A percentile compares a stretch with the other conserved stretches of the same genome.
phyloP scores from a whole-genome alignment of 148 eudicot genomes.

The Camellia sinensis region DNA sequence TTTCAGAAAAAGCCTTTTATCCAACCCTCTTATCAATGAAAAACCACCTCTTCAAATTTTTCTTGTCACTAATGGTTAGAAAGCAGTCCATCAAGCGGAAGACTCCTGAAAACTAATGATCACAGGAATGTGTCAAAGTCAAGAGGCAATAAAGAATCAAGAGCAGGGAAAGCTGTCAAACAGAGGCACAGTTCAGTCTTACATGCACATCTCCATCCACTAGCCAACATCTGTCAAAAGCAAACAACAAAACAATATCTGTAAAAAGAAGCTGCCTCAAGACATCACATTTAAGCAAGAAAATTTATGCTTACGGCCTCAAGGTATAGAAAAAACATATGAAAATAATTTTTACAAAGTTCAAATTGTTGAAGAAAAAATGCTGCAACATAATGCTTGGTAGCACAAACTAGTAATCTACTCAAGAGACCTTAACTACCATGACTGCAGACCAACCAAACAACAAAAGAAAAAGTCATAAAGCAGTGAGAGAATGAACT shows the following conservation, averaged over 20 bases:
- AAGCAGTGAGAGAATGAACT: neutral
- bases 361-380: neutral
- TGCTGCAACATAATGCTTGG: neutral
- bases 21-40: conserved; percentile 61
- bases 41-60: conserved; percentile 58
- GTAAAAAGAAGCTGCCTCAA: neutral
- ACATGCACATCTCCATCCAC: conserved; percentile 19
- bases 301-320: neutral
- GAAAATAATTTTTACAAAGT: neutral
- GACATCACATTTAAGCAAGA: neutral
- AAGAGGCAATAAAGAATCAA: neutral
- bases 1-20: conserved; percentile 23
- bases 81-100: conserved; percentile 49
- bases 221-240: conserved; percentile 4
- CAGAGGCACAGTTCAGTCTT: conserved; percentile 11
- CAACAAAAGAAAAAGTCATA: neutral
- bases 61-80: conserved; percentile 38
- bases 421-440: neutral
- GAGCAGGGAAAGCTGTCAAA: neutral
- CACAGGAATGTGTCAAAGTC: neutral
- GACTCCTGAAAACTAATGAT: conserved; percentile 36
- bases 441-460: neutral
- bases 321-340: neutral
- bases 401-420: neutral
- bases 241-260: conserved; percentile 16